Evolutionary conservation across 306 rosid genomes (phyloP).

Genomic region (Notholithocarpus densiflorus): DNA sequence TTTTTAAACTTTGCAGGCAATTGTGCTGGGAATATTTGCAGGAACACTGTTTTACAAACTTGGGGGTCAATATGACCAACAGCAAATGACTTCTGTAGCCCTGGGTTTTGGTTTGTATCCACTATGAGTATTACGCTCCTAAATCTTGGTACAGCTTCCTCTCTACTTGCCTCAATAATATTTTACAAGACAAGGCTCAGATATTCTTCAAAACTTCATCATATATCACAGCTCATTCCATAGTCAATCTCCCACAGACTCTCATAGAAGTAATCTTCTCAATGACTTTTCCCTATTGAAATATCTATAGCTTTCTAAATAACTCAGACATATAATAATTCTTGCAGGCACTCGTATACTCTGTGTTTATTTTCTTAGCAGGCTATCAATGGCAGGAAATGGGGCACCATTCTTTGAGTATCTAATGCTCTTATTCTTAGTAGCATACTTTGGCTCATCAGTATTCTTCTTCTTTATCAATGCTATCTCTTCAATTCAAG

Average conservation of each 20-base stretch:
- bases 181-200: not conserved
- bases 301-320: not conserved
- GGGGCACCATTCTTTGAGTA: conserved; percentile 8
- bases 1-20: not conserved
- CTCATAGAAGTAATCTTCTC: conserved; percentile 4
- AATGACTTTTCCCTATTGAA: not conserved
- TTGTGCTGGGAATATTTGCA: not conserved
- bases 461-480: conserved; percentile 5
- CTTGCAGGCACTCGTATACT: not conserved
- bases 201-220: conserved; percentile 7
- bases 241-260: conserved; percentile 13
- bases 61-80: conserved; percentile 7
- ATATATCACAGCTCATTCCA: not conserved
- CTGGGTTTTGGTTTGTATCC: conserved; percentile 8
- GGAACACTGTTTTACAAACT: conserved; percentile 2
- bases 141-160: conserved; percentile 2
- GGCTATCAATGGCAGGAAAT: conserved; percentile 1
- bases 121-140: not conserved
- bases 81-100: not conserved
- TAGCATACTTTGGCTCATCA: conserved; percentile 1
- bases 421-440: not conserved
- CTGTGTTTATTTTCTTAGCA: not conserved
- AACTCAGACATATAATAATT: not conserved
- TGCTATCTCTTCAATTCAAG: conserved; percentile 6
- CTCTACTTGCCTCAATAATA: conserved; percentile 6